Conservation (phyloP, 345 rosid species). For the Garcia nutans region DNA sequence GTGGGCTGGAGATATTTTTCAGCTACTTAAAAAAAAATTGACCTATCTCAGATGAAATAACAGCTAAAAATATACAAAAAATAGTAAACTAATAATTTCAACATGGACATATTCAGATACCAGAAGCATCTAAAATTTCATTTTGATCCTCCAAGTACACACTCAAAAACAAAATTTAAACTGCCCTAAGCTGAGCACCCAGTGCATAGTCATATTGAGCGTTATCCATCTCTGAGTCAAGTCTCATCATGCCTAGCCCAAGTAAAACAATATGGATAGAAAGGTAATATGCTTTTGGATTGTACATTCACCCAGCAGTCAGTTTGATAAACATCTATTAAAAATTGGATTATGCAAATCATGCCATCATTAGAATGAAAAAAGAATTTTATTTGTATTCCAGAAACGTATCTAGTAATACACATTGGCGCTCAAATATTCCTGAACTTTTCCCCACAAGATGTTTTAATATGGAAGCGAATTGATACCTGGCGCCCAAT, state of each 20-base stretch:
- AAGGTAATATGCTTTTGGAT: neutral
- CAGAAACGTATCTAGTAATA: neutral
- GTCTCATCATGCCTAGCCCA: neutral
- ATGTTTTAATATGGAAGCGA: neutral
- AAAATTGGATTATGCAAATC: neutral
- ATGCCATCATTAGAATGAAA: neutral
- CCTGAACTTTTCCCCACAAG: neutral
- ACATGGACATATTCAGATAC: neutral
- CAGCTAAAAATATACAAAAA: too few species aligned
- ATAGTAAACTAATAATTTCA: neutral
- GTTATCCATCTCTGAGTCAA: neutral
- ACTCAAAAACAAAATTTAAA: too few species aligned
- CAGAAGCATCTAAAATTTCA: neutral
- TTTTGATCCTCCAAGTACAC: too few species aligned
- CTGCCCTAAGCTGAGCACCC: neutral
- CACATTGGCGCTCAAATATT: too few species aligned
- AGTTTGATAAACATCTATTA: neutral
- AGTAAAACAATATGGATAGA: neutral
- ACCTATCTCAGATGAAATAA: neutral
- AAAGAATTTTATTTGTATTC: neutral
- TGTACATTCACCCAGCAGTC: neutral
- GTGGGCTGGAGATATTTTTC: too few species aligned
- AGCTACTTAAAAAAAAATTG: too few species aligned
- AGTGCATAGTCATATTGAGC: neutral
- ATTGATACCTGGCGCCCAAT: conserved; percentile 89